Evolutionary conservation across 2,329 filamentous ascomycete genomes (phyloP), one percentile per base, ranked within the genome.

Genomic region (Fusarium continuum): DNA sequence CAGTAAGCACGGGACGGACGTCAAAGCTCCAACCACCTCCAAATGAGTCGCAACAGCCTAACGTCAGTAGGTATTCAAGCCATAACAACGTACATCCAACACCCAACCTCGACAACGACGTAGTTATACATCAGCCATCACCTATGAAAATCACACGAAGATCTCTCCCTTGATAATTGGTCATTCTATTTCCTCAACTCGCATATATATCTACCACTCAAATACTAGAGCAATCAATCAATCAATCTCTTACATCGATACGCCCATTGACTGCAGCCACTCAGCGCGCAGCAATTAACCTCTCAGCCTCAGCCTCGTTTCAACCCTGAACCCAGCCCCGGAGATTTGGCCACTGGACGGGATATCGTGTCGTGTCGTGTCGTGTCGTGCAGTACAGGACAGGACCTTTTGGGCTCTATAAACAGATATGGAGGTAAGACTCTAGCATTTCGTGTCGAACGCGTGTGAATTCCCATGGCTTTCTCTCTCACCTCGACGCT

Each of bases 401-500:
- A 47, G 8, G 25, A 32, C 38, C 38, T 11, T 22, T 16, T 28
- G 38, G 28, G 23, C 17, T 38, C 23, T 48, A 9, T 26, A 58
- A 39, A 19, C 19, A 56, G 25, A 48, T 20, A 66, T 66, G 64
- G 64, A 66, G 64, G 64, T 66, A 67, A 65, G 61, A 64, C 34
- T 46, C 23, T 45, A 28, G 55, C 13, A 32, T 32, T 38, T 44
- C 17, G 40, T 41, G 36, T 35, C 46, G 29, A 23, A 26, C 32
- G 35, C 46, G 55, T 19, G 19, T 44, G 48, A 23, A 29, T 29
- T 47, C 19, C 25, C 38, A 22, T 26, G 38, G 19, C 38, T 35
- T 36, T 29, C 44, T 35, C 46, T 45, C 43, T 20, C 23, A 22
- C 35, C 25, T 40, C 39, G 23, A 43, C 35, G 55, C 43, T 52